A percentile compares a stretch with the other conserved stretches of the same genome.
Conservation (phyloP, 2,329 filamentous ascomycete genomes). For the Fusarium zealandicum region DNA sequence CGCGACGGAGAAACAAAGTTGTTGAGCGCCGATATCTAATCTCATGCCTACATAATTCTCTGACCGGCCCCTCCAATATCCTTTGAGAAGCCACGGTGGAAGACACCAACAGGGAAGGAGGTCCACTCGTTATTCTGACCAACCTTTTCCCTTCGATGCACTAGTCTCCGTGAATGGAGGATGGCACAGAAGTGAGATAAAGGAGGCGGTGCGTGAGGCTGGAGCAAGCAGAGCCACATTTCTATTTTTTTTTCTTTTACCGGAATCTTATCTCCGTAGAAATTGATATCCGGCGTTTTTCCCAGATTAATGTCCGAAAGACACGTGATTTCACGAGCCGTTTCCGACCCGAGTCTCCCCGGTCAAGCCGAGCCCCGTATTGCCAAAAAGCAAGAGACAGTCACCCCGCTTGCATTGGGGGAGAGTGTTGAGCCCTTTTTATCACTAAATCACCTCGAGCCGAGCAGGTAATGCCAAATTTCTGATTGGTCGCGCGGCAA, state of each 20-base stretch:
- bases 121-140: neutral
- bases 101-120: neutral
- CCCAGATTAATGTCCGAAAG: constrained; percentile 9
- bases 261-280: constrained; percentile 21
- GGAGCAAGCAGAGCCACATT: neutral
- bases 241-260: neutral
- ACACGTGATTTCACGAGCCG: constrained; percentile 31
- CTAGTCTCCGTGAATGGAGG: neutral
- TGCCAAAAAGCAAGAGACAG: too few relatives aligned
- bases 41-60: constrained; percentile 31
- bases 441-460: too few relatives aligned
- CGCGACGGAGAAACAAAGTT: constrained; percentile 37
- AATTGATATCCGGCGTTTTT: constrained; percentile 28
- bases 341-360: constrained; percentile 40
- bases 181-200: neutral
- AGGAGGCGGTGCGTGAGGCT: constrained; percentile 24
- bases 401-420: too few relatives aligned
- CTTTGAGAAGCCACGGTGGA: constrained; percentile 17
- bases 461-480: constrained; percentile 29
- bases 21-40: constrained; percentile 40
- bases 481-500: constrained; percentile 37
- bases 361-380: constrained; percentile 42
- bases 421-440: too few relatives aligned
- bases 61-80: constrained; percentile 36
- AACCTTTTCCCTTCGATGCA: neutral